Conservation (phyloP, 2,329 filamentous ascomycete species). For the Aureobasidium leucospermi region DNA sequence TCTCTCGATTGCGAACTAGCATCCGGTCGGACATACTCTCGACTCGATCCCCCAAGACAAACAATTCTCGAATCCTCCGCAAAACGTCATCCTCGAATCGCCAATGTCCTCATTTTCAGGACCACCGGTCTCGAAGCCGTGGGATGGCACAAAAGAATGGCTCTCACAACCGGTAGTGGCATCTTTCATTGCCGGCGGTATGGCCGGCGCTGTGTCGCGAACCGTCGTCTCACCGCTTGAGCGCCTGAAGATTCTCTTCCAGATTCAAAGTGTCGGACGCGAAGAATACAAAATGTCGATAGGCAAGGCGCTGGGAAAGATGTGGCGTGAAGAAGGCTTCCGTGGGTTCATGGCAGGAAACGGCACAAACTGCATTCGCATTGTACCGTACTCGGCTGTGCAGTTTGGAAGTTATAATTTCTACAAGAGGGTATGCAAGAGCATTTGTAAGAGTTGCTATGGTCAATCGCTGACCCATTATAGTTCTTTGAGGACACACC, state of each 20-base stretch:
- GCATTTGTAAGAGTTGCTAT: neutral
- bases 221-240: slow-evolving; percentile 96
- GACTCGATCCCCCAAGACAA: neutral
- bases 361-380: slow-evolving; percentile 95
- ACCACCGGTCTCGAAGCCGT: slow-evolving; percentile 13
- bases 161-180: slow-evolving; percentile 79
- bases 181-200: slow-evolving; percentile 87
- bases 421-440: slow-evolving; percentile 73
- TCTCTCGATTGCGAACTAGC: neutral
- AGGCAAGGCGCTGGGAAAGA: slow-evolving; percentile 79
- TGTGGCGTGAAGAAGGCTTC: slow-evolving; percentile 97
- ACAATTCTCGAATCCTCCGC: neutral
- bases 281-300: slow-evolving; percentile 93
- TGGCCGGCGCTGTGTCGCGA: slow-evolving; percentile 92
- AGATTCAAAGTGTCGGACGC: slow-evolving; percentile 83
- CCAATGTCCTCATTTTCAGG: neutral
- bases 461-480: neutral
- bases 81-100: neutral
- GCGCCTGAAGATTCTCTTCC: slow-evolving; percentile 94
- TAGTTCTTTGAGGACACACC: slow-evolving; percentile 70
- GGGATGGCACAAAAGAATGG: slow-evolving; percentile 21
- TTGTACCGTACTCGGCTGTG: slow-evolving; percentile 95
- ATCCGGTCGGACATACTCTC: neutral
- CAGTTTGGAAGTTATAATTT: slow-evolving; percentile 98
- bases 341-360: slow-evolving; percentile 96